Base-by-base conservation (phyloP, 164 flowering plant genomes). In the Chloranthus sessilifolius region DNA sequence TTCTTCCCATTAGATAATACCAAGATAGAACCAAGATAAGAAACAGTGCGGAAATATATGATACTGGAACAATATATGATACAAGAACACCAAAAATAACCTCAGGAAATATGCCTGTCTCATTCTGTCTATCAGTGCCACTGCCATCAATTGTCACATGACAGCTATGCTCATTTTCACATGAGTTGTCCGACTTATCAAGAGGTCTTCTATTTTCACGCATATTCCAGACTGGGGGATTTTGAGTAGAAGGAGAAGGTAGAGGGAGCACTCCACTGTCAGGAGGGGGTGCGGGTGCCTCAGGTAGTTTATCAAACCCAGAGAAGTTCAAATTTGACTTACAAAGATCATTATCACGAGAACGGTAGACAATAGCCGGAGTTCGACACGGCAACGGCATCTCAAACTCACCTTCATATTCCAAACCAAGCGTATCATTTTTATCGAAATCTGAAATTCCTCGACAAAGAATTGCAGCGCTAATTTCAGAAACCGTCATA, bases 401-500 rank as follows among this genome's bases (percentile, higher is more conserved):
- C 19, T 55, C 66, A 54, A 46, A 16, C 50, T 63, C 64, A 36
- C 38, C 43, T 8, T 41, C 17, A 26, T 38, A 30, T 20, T 65
- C 67, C 43, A 65, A 61, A 62, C 55, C 56, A 56, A 20, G 43
- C 39, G 52, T 29, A 53, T 35, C 42, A 5, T 14, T 41, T 10
- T 45, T 28, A 43, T 55, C 42, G 14, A 28, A 27, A 48, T 45
- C 42, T 37, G 63, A 66, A 24, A 19, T 24, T 45, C 62, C 78
- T 65, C 53, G 65, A 61, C 79, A 77, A 41, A 61, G 68, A 35
- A 62, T 66, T 42, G 57, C 62, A 69, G 77, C 80, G 48, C 53
- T 60, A 56, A 85, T 43, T 28, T 77, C 76, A 44, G 90, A 73
- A 60, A 71, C 48, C 5, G 64, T 61, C 65, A 77, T 27, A 59